Percentiles rank a stretch among this genome's conserved stretches.
These are phyloP conservation scores for Scytalidium lignicola DNA, from an alignment of 2,329 filamentous ascomycete species.

Conservation along the genomic window DNA sequence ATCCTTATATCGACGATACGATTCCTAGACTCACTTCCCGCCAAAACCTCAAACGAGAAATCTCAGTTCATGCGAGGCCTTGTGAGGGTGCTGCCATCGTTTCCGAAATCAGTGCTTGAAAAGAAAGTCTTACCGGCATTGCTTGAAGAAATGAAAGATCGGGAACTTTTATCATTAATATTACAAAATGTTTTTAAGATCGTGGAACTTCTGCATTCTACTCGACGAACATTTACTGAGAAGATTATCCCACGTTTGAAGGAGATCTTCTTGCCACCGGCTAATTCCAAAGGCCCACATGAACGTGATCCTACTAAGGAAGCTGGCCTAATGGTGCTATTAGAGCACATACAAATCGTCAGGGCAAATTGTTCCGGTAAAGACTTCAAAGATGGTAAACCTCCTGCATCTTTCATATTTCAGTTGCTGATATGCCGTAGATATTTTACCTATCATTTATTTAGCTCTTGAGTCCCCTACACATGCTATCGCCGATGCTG, in stretches of 20 bases:
- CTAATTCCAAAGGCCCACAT: slow-evolving; percentile 44
- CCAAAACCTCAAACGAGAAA: slow-evolving; percentile 89
- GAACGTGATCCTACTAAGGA: slow-evolving; percentile 82
- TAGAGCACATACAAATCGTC: slow-evolving; percentile 75
- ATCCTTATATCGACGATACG: slow-evolving; percentile 93
- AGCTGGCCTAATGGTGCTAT: slow-evolving; percentile 82
- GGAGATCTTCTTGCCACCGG: slow-evolving; percentile 69
- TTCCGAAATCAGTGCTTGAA: slow-evolving; percentile 88
- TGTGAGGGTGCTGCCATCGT: slow-evolving; percentile 80
- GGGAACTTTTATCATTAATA: slow-evolving; percentile 76
- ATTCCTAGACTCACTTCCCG: slow-evolving; percentile 85
- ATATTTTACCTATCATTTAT: slow-evolving; percentile 81
- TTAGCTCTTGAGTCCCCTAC: slow-evolving; percentile 83
- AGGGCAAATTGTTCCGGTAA: slow-evolving; percentile 80
- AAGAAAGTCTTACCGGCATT: slow-evolving; percentile 88
- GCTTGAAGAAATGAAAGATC: slow-evolving; percentile 90
- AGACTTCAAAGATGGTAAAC: slow-evolving; percentile 85
- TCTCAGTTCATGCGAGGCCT: slow-evolving; percentile 85
- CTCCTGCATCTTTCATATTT: background rate
- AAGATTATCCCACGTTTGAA: slow-evolving; percentile 80
- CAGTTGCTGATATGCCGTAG: slow-evolving; percentile 38
- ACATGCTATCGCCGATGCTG: slow-evolving; percentile 81
- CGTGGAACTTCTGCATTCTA: slow-evolving; percentile 69
- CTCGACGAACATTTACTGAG: slow-evolving; percentile 75
- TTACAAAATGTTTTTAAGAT: slow-evolving; percentile 92